Evolutionary conservation across 2,329 filamentous ascomycete species (phyloP).

Genomic region (Cercospora nicotianae): DNA sequence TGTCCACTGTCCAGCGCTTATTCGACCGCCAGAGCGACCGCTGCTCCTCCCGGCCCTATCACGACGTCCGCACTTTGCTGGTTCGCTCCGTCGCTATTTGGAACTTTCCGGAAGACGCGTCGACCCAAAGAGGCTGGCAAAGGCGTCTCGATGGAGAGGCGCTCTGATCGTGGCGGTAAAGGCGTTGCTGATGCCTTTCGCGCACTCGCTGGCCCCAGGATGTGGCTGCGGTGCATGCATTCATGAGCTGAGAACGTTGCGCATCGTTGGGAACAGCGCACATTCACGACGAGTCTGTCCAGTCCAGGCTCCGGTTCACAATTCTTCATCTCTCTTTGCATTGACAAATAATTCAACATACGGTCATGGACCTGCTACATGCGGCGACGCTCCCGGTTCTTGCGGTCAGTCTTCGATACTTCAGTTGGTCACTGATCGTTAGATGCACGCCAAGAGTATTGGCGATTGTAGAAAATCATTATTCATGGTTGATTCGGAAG

Average conservation of each 20-base stretch:
- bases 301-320: background rate
- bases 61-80: background rate
- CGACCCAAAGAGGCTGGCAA: background rate
- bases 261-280: background rate
- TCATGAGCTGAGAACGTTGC: background rate
- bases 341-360: background rate
- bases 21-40: background rate
- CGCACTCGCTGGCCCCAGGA: background rate
- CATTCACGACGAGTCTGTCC: background rate
- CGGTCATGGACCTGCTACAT: background rate
- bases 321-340: background rate
- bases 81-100: conserved; percentile 1
- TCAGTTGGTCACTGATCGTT: background rate
- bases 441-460: conserved; percentile 4
- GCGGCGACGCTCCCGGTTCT: background rate
- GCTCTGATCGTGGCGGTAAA: background rate
- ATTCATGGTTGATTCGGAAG: background rate
- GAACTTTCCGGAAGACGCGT: background rate
- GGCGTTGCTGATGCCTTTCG: background rate
- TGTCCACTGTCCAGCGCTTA: background rate
- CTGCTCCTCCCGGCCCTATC: background rate
- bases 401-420: background rate
- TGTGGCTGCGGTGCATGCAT: background rate
- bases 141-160: background rate
- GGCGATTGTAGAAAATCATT: background rate